Percentiles rank a stretch among this genome's conserved stretches.
Conservation (phyloP, 106 monocot species). For the Dioscorea zingiberensis region DNA sequence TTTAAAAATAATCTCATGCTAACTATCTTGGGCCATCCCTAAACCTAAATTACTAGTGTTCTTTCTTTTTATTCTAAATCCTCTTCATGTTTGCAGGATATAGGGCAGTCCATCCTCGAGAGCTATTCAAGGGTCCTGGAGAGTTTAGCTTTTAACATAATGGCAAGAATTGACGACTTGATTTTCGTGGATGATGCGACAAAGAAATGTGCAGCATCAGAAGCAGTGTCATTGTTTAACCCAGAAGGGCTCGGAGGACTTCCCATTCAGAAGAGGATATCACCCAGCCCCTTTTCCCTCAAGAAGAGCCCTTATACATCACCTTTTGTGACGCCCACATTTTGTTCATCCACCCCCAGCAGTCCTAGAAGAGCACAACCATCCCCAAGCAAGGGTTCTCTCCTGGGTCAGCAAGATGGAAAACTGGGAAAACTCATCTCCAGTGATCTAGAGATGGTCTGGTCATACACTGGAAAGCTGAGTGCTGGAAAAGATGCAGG, state of each 20-base stretch:
- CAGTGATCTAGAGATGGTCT: slow-evolving; percentile 36
- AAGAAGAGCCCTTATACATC: slow-evolving; percentile 69
- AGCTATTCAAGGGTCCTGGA: slow-evolving; percentile 96
- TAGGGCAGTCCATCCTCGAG: slow-evolving; percentile 91
- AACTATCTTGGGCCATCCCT: not conserved
- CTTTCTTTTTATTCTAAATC: too few relatives aligned
- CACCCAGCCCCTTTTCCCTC: slow-evolving; percentile 87
- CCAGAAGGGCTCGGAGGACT: slow-evolving; percentile 59
- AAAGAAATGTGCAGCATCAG: slow-evolving; percentile 44
- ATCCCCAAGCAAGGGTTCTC: slow-evolving; percentile 10
- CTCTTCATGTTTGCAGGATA: slow-evolving; percentile 51
- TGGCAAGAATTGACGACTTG: slow-evolving; percentile 92
- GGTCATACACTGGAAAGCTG: slow-evolving; percentile 55
- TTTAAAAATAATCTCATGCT: too few relatives aligned
- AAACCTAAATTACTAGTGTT: not conserved
- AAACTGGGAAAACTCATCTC: slow-evolving; percentile 33
- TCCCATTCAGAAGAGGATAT: slow-evolving; percentile 84
- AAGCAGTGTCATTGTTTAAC: slow-evolving; percentile 41
- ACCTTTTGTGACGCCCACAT: slow-evolving; percentile 66
- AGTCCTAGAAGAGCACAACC: slow-evolving; percentile 50
- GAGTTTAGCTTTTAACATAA: slow-evolving; percentile 92
- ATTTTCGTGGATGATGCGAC: slow-evolving; percentile 86
- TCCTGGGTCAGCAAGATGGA: slow-evolving; percentile 6
- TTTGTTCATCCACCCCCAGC: slow-evolving; percentile 69
- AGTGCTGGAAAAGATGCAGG: slow-evolving; percentile 53